Evolutionary conservation across 345 rosid species (phyloP).

Genomic region (Limnanthes douglasii): DNA sequence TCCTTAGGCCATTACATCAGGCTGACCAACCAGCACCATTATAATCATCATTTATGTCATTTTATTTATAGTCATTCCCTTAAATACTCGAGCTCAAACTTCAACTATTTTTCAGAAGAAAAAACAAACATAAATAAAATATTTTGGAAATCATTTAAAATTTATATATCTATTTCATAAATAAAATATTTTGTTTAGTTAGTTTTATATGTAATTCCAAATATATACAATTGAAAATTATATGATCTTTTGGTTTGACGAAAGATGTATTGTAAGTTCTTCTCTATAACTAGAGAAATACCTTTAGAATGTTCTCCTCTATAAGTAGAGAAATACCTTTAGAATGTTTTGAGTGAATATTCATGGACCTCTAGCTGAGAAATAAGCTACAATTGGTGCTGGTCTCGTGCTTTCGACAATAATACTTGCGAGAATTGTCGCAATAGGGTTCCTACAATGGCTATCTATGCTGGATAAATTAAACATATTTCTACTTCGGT

Average conservation of each 20-base stretch:
- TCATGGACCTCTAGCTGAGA: slow-evolving; percentile 80
- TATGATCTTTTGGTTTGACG: not conserved
- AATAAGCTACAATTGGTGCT: slow-evolving; percentile 51
- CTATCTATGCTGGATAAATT: not conserved
- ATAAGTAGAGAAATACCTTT: too few relatives aligned
- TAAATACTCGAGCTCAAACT: too few relatives aligned
- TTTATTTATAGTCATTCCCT: too few relatives aligned
- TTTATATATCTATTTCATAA: not conserved
- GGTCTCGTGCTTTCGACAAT: slow-evolving; percentile 36
- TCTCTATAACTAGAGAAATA: slow-evolving; percentile 3
- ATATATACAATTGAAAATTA: not conserved
- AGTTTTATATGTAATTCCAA: too few relatives aligned
- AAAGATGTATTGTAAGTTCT: not conserved
- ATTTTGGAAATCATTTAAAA: not conserved
- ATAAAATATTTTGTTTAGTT: too few relatives aligned
- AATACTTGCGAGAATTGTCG: slow-evolving; percentile 44
- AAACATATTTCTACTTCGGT: too few relatives aligned
- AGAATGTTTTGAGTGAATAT: slow-evolving; percentile 41
- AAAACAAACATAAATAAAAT: not conserved
- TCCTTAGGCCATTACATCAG: slow-evolving; percentile 81
- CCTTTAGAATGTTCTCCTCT: too few relatives aligned
- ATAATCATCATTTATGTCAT: too few relatives aligned
- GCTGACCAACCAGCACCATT: slow-evolving; percentile 19
- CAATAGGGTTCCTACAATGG: slow-evolving; percentile 42
- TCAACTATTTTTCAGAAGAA: too few relatives aligned